Base-by-base conservation (phyloP, 106 monocot genomes). In the Allium fistulosum region DNA sequence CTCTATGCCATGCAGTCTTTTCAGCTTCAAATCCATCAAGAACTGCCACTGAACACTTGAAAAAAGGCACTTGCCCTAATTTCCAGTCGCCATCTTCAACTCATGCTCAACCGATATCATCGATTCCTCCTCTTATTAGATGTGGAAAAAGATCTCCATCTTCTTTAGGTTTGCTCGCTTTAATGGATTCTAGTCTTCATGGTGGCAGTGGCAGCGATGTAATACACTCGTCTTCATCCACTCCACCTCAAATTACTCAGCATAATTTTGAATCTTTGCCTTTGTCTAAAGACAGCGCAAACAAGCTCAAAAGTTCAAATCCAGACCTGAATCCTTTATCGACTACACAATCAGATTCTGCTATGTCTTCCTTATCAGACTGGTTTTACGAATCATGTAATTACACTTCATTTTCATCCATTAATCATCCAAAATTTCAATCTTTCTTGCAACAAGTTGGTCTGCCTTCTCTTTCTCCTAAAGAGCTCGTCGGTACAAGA, bases 1-100 rank as follows among this genome's bases (percentile, higher is more conserved):
- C 84, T 45, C 91, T 97, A 57, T 97, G 96, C 70, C 69, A 78
- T 69, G 86, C 96, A 61, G 66, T 86, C 26, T 97, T 97, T 84
- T 97, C 96, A 62, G 96, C 96, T 14, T 97, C 96, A 26, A 97
- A 97, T 68, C 96, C 96, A 5, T 97, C 96, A 7, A 79, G 96
- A 37, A 92, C 96, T 18, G 96, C 96, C 11, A 92, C 96, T 17
- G 92, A 97, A 77, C 96, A 97, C 70, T 79, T 92, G 71, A 94
- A 94, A 72, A 86, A 90, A 57, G 94, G 94, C 51, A 87, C 94
- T 9, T 94, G 94, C 70, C 88, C 93, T 70, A 85, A 88, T 67
- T 93, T 88, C 70, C 18, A 76, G 17, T 78, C 84, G 17, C 69
- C 82, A 9, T 63, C 78, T 1, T 22, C 87, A 4, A 12, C 65